These are phyloP conservation scores for Aspergillus felis DNA, from an alignment of 2,329 filamentous ascomycete genomes.

Conservation along the genomic window DNA sequence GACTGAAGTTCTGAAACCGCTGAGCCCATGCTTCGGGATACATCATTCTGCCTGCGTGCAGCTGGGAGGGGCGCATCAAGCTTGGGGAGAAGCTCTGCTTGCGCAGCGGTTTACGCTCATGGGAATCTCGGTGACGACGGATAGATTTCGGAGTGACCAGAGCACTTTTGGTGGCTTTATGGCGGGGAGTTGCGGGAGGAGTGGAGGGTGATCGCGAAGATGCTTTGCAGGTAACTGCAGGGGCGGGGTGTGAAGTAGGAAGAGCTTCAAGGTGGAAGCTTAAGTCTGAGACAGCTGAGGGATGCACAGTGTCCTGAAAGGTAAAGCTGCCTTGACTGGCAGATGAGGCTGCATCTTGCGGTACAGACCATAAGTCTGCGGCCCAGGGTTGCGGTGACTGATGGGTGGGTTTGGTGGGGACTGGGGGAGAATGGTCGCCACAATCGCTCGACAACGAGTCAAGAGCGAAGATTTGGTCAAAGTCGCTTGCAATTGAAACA, in stretches of 20 bases:
- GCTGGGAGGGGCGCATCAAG: slow-evolving; percentile 53
- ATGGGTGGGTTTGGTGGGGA: slow-evolving; percentile 43
- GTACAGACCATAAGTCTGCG: slow-evolving; percentile 49
- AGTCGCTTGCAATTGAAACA: slow-evolving; percentile 46
- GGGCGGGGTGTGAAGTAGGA: slow-evolving; percentile 13
- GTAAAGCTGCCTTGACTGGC: slow-evolving; percentile 27
- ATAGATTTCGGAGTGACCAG: slow-evolving; percentile 37
- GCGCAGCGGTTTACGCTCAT: slow-evolving; percentile 36
- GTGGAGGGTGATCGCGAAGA: slow-evolving; percentile 31
- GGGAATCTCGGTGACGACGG: slow-evolving; percentile 38
- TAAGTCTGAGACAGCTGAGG: slow-evolving; percentile 30
- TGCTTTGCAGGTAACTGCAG: slow-evolving; percentile 15
- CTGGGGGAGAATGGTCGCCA: slow-evolving; percentile 48
- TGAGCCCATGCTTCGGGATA: slow-evolving; percentile 50
- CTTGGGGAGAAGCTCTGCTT: slow-evolving; percentile 47
- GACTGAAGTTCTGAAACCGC: slow-evolving; percentile 51
- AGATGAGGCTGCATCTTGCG: slow-evolving; percentile 45
- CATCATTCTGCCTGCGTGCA: slow-evolving; percentile 42
- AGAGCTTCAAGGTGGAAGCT: slow-evolving; percentile 31
- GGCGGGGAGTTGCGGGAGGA: slow-evolving; percentile 35
- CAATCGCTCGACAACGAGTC: slow-evolving; percentile 50
- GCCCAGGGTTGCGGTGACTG: slow-evolving; percentile 50
- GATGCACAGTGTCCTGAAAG: slow-evolving; percentile 38
- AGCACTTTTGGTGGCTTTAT: slow-evolving; percentile 34
- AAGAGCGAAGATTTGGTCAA: slow-evolving; percentile 51